Evolutionary conservation across 192 early-diverging fungal species (phyloP), one percentile per base, ranked within the genome.

Genomic region (Coemansia sp.): DNA sequence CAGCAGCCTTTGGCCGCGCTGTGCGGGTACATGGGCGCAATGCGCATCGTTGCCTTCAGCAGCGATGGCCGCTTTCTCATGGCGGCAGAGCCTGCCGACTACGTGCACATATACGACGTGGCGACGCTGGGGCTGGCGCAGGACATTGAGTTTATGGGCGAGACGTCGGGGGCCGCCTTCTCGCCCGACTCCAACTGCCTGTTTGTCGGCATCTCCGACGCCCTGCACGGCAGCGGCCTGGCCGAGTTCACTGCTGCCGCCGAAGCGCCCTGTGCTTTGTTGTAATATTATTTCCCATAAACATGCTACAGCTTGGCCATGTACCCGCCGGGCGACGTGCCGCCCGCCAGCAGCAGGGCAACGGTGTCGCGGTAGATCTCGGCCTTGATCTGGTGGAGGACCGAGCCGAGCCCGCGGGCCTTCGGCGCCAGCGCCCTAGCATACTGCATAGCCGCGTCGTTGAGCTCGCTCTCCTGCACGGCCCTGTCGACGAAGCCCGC

Each of bases 311-410:
- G 81, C 74, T 79, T 84, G 64, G 81, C 68, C n/a, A 84, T 42
- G 29, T 66, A 84, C 11, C 53, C 61, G 35, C 73, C 81, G 2
- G 81, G 81, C 10, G 64, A 19, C 0, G 70, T 75, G 11, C 68
- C 74, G 44, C 77, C 77, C 11, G 67, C 53, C 27, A 79, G 62
- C 54, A 84, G 61, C 19, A 76, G 33, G 6, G 64, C 45, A n/a
- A 76, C 81, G 45, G 81, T 76, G 8, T 88, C 89, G 37, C 83
- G 78, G 74, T 87, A 88, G 70, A 91, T 87, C 48, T 91, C 87
- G 42, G 87, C 73, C 74, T 93, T 93, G 46, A 93, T 82, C 59
- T 79, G 68, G 36, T 85, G 78, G 39, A 88, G 72, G 24, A 85
- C 83, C 39, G 77, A 67, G 10, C 86, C 83, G 27, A 87, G 74